Evolutionary conservation across 2,329 filamentous ascomycete species (phyloP).

Genomic region (Aspergillus phoenicis): DNA sequence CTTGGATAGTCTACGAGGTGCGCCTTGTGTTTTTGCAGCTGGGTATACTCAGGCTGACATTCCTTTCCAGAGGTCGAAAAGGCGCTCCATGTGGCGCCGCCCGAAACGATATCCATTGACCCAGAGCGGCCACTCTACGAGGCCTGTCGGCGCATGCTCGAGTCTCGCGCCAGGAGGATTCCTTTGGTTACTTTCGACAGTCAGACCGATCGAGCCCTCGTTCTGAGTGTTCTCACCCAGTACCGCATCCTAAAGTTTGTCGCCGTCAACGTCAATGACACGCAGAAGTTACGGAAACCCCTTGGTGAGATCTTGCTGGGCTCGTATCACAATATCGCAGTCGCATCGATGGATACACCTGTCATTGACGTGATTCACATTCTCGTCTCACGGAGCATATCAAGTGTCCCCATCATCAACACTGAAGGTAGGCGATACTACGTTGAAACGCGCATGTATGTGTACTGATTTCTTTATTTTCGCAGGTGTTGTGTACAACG

Average conservation of each 20-base stretch:
- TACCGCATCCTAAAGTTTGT: slow-evolving; percentile 99
- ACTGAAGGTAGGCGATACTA: slow-evolving; percentile 56
- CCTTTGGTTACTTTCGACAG: slow-evolving; percentile 92
- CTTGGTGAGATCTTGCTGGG: slow-evolving; percentile 82
- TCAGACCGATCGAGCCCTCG: slow-evolving; percentile 87
- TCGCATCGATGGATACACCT: slow-evolving; percentile 82
- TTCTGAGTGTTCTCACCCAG: slow-evolving; percentile 95
- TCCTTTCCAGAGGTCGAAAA: slow-evolving; percentile 80
- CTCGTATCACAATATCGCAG: slow-evolving; percentile 78
- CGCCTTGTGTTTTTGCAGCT: slow-evolving; percentile 22
- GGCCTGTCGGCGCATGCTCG: slow-evolving; percentile 90
- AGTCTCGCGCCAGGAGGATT: slow-evolving; percentile 88
- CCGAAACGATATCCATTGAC: slow-evolving; percentile 95
- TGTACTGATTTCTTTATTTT: background rate
- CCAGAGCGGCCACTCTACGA: slow-evolving; percentile 90
- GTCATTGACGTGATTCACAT: slow-evolving; percentile 94
- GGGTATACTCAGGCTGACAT: slow-evolving; percentile 7
- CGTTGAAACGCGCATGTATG: background rate
- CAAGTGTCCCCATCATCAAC: slow-evolving; percentile 90
- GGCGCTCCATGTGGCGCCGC: slow-evolving; percentile 83
- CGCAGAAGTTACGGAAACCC: slow-evolving; percentile 83
- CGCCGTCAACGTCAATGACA: slow-evolving; percentile 89
- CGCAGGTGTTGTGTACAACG: slow-evolving; percentile 75
- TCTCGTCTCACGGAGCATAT: slow-evolving; percentile 91
- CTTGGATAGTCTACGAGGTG: slow-evolving; percentile 87